These are phyloP conservation scores for Penicillium thymicola DNA, from an alignment of 2,329 filamentous ascomycete genomes.

Conservation along the genomic window DNA sequence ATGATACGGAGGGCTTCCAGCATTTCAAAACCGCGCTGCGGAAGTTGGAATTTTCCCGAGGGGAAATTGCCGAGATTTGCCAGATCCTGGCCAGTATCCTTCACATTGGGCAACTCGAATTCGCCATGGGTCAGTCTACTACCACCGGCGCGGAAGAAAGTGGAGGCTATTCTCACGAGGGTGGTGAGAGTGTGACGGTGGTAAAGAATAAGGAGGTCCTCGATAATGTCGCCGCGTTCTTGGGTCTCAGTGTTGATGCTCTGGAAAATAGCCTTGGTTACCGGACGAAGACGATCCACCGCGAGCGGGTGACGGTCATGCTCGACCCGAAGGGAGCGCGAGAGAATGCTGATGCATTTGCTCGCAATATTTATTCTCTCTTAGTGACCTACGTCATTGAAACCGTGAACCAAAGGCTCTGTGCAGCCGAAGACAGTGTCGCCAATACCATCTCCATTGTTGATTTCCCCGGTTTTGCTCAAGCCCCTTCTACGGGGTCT, in stretches of 20 bases:
- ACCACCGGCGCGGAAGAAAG: conserved; percentile 81
- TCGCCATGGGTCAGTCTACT: conserved; percentile 76
- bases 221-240: conserved; percentile 83
- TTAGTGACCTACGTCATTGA: conserved; percentile 93
- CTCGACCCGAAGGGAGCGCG: conserved; percentile 87
- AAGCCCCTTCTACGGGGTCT: conserved; percentile 77
- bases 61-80: conserved; percentile 94
- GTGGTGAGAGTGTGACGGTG: conserved; percentile 76
- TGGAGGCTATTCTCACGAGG: conserved; percentile 93
- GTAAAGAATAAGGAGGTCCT: conserved; percentile 94
- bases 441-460: conserved; percentile 92
- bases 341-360: conserved; percentile 88
- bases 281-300: conserved; percentile 93
- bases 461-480: conserved; percentile 93
- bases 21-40: conserved; percentile 94
- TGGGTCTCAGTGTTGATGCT: conserved; percentile 76
- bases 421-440: conserved; percentile 80
- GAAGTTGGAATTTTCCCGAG: conserved; percentile 88
- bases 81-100: conserved; percentile 90
- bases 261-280: conserved; percentile 87
- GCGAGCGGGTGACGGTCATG: conserved; percentile 98
- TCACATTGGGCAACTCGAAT: conserved; percentile 97
- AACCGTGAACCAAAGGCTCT: conserved; percentile 83
- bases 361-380: conserved; percentile 87
- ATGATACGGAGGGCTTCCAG: conserved; percentile 92